Conservation (phyloP, 176 grass and related monocot species). For the Aegilops longissima region DNA sequence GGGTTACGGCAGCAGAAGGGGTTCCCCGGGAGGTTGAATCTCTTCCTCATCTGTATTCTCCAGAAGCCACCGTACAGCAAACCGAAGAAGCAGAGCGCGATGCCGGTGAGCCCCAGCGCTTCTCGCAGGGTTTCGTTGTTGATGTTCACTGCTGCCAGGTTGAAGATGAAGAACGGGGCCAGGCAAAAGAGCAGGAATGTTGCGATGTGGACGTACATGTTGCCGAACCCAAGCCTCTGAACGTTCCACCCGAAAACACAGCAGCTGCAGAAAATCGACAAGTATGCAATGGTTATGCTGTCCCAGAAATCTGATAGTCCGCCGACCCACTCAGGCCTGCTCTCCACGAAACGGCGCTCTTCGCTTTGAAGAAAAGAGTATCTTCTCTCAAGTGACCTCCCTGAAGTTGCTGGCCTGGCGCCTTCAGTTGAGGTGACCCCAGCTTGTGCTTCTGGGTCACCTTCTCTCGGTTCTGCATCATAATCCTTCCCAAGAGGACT, state of each 20-base stretch:
- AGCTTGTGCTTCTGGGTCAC: constrained; percentile 60
- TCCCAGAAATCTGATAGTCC: constrained; percentile 78
- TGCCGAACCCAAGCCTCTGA: constrained; percentile 92
- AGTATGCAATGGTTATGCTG: constrained; percentile 58
- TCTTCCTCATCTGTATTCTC: constrained; percentile 97
- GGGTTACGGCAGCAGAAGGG: constrained; percentile 59
- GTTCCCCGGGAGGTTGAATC: constrained; percentile 67
- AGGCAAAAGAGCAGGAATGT: constrained; percentile 89
- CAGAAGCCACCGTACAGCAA: constrained; percentile 93
- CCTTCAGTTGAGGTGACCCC: constrained; percentile 21
- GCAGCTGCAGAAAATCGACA: constrained; percentile 83
- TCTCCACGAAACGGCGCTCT: constrained; percentile 48
- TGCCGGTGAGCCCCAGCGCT: constrained; percentile 58
- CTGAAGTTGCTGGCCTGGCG: constrained; percentile 17
- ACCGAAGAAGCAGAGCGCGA: constrained; percentile 68
- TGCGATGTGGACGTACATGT: constrained; percentile 91
- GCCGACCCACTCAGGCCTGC: constrained; percentile 66
- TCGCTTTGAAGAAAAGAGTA: constrained; percentile 58
- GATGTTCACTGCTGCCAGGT: constrained; percentile 81
- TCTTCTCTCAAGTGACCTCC: constrained; percentile 38
- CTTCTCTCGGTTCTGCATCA: constrained; percentile 27
- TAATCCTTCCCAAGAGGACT: constrained; percentile 93
- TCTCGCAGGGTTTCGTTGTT: constrained; percentile 49
- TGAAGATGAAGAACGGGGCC: constrained; percentile 95
- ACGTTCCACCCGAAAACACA: constrained; percentile 99